A percentile compares a stretch with the other conserved stretches of the same genome.
Evolutionary conservation across 1,284 basidiomycete species (phyloP).

Genomic region (Dichomitus squalens): DNA sequence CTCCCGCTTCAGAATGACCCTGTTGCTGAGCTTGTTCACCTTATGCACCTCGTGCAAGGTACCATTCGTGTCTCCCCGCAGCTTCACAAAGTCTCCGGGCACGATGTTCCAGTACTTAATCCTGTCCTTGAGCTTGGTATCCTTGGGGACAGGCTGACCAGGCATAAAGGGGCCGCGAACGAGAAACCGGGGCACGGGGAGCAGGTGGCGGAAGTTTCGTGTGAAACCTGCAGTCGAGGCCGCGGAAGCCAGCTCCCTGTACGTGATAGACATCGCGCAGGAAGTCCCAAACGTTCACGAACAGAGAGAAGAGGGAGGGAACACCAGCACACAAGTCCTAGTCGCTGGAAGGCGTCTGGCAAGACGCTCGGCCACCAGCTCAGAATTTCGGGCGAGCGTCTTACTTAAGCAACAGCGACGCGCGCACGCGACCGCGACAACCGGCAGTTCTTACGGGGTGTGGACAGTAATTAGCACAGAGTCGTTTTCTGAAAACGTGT

Average conservation of each 20-base stretch:
- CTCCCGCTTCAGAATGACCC: constrained; percentile 65
- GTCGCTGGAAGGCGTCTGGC: constrained; percentile 3
- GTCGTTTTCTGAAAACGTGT: background rate
- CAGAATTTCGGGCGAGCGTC: constrained; percentile 16
- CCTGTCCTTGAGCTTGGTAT: constrained; percentile 62
- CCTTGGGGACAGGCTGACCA: constrained; percentile 43
- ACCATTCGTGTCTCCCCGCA: constrained; percentile 64
- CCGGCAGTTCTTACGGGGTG: no score
- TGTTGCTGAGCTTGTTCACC: constrained; percentile 73
- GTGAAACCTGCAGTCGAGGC: constrained; percentile 46
- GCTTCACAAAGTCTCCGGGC: constrained; percentile 76
- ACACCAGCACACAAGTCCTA: constrained; percentile 4
- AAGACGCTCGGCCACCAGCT: constrained; percentile 11
- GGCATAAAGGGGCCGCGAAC: constrained; percentile 31
- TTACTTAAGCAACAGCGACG: constrained; percentile 17
- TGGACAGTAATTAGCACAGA: no score
- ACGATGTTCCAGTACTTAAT: constrained; percentile 87
- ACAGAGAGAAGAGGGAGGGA: background rate
- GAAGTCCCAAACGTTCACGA: background rate
- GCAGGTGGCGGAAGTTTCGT: constrained; percentile 64
- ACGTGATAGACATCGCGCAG: constrained; percentile 12
- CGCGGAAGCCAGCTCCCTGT: constrained; percentile 18
- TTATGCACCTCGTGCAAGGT: constrained; percentile 67
- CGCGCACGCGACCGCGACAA: constrained; percentile 18
- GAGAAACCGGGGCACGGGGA: constrained; percentile 53